Conservation (phyloP, 306 rosid genomes). For the Cucumis sativus region DNA sequence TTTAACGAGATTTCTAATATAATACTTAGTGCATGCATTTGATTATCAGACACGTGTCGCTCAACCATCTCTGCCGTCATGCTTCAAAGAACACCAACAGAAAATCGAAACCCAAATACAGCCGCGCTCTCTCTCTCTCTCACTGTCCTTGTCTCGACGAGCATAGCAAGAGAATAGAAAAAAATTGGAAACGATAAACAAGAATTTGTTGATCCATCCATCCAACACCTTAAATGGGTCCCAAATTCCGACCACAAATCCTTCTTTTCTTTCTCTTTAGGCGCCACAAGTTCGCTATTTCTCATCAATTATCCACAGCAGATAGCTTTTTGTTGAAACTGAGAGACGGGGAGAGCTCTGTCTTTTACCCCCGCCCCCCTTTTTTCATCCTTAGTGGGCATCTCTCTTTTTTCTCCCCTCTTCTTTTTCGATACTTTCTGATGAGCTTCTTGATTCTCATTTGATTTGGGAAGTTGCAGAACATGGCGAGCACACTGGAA, state of each 20-base stretch:
- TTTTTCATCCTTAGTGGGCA: background rate
- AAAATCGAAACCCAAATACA: no score
- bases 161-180: background rate
- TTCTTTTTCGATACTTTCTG: background rate
- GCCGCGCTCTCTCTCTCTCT: background rate
- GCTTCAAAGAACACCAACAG: background rate
- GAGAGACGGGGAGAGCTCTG: background rate
- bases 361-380: no score
- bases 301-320: background rate
- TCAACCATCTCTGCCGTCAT: background rate
- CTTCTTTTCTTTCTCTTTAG: background rate
- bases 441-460: conserved; percentile 3
- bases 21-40: background rate
- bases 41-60: background rate
- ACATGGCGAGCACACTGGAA: conserved; percentile 70
- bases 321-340: background rate
- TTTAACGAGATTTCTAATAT: background rate
- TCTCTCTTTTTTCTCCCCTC: background rate
- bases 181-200: background rate
- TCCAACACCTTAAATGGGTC: background rate
- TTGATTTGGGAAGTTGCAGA: conserved; percentile 31
- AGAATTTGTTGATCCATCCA: background rate
- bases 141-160: background rate
- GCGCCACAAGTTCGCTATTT: background rate
- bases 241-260: background rate